Conservation (phyloP, 2,329 filamentous ascomycete species). For the Cytospora schulzeri region DNA sequence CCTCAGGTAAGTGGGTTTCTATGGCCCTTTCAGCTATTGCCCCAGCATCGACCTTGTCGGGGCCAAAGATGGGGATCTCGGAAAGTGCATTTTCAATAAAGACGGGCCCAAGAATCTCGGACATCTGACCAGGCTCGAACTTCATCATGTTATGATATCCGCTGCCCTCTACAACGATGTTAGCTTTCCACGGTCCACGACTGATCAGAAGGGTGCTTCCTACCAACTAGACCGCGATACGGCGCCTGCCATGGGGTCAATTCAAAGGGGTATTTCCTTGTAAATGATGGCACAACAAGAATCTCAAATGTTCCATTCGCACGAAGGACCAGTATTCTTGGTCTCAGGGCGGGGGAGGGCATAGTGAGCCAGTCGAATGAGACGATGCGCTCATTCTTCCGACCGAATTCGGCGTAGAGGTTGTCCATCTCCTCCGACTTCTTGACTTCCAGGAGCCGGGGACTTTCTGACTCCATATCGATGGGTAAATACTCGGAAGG, state of each 20-base stretch:
- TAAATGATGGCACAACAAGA: slow-evolving; percentile 61
- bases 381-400: slow-evolving; percentile 62
- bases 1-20: slow-evolving; percentile 38
- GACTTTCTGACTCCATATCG: slow-evolving; percentile 47
- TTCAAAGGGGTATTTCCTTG: slow-evolving; percentile 60
- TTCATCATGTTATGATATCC: slow-evolving; percentile 59
- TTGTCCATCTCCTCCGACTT: slow-evolving; percentile 65
- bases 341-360: slow-evolving; percentile 55
- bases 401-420: slow-evolving; percentile 52
- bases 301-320: slow-evolving; percentile 65
- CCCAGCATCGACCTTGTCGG: slow-evolving; percentile 47
- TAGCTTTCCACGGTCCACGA: slow-evolving; percentile 28
- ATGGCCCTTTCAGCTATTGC: slow-evolving; percentile 46
- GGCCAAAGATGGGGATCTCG: slow-evolving; percentile 59
- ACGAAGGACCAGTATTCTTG: slow-evolving; percentile 61
- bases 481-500: slow-evolving; percentile 51
- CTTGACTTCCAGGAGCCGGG: slow-evolving; percentile 61
- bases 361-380: slow-evolving; percentile 70
- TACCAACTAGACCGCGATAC: slow-evolving; percentile 59
- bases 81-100: slow-evolving; percentile 56
- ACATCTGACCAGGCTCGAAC: slow-evolving; percentile 57
- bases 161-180: slow-evolving; percentile 45
- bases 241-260: slow-evolving; percentile 63
- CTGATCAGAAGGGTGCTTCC: slow-evolving; percentile 4
- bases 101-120: slow-evolving; percentile 56